Evolutionary conservation across 225 moss, liverwort and hornwort species (phyloP).

Genomic region (Bryoerythrophyllum caledonicum): DNA sequence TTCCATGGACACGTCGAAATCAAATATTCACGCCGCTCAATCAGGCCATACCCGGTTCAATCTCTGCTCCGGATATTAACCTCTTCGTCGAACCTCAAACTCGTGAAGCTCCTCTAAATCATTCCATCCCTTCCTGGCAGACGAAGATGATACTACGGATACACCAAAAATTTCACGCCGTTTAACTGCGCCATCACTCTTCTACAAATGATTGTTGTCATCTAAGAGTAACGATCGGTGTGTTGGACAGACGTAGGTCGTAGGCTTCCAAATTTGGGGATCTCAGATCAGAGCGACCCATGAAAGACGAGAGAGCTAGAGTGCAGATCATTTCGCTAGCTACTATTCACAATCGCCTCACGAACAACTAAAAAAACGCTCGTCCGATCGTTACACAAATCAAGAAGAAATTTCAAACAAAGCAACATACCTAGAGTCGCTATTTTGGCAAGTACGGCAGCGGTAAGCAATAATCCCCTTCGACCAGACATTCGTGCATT

Average conservation of each 20-base stretch:
- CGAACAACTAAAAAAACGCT: not conserved
- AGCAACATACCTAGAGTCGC: conserved; percentile 75
- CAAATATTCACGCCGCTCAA: not conserved
- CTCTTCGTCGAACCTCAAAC: not conserved
- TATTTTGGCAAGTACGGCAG: conserved; percentile 83
- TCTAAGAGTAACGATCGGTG: not conserved
- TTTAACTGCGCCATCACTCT: not conserved
- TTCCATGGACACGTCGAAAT: not conserved
- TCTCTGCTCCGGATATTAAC: not conserved
- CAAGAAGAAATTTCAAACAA: not conserved
- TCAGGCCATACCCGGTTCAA: not conserved
- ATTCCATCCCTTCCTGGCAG: not conserved
- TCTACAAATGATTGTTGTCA: not conserved
- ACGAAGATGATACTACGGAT: not conserved
- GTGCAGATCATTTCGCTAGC: not conserved
- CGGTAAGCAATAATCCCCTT: conserved; percentile 88
- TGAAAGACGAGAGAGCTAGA: not conserved
- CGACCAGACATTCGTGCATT: conserved; percentile 90
- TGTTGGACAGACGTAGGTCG: not conserved
- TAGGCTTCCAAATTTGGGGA: not conserved
- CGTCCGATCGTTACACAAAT: not conserved
- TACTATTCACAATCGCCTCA: not conserved
- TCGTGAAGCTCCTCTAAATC: not conserved
- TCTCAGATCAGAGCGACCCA: not conserved
- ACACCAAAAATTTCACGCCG: not conserved